Evolutionary conservation across 352 stramenopile genomes (phyloP), one percentile per base, ranked within the genome.

Genomic region (Phytopythium mirpurense): DNA sequence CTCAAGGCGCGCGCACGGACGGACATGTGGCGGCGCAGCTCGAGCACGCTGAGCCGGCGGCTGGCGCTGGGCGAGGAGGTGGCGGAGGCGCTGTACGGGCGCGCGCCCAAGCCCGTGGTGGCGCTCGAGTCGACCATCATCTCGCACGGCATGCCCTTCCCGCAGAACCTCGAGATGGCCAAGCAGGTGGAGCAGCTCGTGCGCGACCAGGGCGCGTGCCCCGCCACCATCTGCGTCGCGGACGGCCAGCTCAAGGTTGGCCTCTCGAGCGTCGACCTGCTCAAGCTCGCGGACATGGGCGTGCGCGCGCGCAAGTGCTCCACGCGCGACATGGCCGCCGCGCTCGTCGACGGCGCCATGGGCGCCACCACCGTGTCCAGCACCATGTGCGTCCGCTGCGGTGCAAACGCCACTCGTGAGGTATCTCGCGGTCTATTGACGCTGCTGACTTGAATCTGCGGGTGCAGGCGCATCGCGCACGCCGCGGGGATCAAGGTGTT

Each of bases 81-180:
- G 38, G 60, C 62, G 1, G 73, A 84, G 59, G 73, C 73, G 41
- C 56, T 84, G 34, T 71, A 79, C 29, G 73, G 73, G 0, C 60
- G 57, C 32, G 31, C 35, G 14, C 75, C 67, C 49, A 69, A 54
- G 37, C 83, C 88, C 2, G 65, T 97, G 5, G 90, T 98, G 27
- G 96, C 97, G 40, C 83, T 99, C 19, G 97, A 99, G 73, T 98
- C 89, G n/a, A 99, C 97, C 46, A 99, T 99, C 69, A 97, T 99
- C 55, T 97, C 96, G 31, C 96, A 99, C 70, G 97, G 83, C 44
- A 99, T 99, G 96, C 97, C 97, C 32, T 99, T 91, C 72, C 97
- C 97, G 46, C 75, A 98, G 67, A 99, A 99, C 64, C 61, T 98
- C 21, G 60, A 97, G 53, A 93, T 98, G 70, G 96, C 94, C 10